Evolutionary conservation across 2,329 filamentous ascomycete genomes (phyloP).

Genomic region (Aspergillus sp.): DNA sequence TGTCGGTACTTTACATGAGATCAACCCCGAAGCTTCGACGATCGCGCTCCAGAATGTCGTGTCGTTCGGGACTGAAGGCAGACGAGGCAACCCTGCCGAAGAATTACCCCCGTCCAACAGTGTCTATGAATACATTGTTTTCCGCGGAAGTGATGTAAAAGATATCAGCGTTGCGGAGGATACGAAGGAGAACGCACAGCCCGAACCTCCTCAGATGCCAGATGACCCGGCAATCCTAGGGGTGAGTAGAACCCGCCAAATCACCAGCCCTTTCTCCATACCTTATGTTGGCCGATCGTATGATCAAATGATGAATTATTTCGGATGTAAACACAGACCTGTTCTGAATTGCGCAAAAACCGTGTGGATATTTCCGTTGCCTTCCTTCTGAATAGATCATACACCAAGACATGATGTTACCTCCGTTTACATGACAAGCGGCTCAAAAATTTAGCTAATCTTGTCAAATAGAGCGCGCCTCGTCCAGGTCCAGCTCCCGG

Average conservation of each 20-base stretch:
- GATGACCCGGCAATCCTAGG: slow-evolving; percentile 96
- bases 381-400: slow-evolving; percentile 88
- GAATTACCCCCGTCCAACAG: slow-evolving; percentile 82
- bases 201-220: slow-evolving; percentile 74
- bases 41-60: slow-evolving; percentile 96
- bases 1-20: slow-evolving; percentile 92
- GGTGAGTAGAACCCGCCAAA: slow-evolving; percentile 63
- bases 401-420: slow-evolving; percentile 12
- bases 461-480: slow-evolving; percentile 41
- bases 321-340: slow-evolving; percentile 89
- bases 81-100: slow-evolving; percentile 72
- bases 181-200: slow-evolving; percentile 69
- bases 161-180: slow-evolving; percentile 91
- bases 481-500: slow-evolving; percentile 34
- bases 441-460: slow-evolving; percentile 21
- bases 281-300: slow-evolving; percentile 15
- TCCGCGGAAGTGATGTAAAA: slow-evolving; percentile 97
- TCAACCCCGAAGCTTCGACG: slow-evolving; percentile 95
- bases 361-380: slow-evolving; percentile 99
- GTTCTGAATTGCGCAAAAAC: slow-evolving; percentile 84
- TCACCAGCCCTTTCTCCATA: background rate
- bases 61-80: slow-evolving; percentile 91
- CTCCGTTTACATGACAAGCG: slow-evolving; percentile 1
- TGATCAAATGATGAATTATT: slow-evolving; percentile 73
- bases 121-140: slow-evolving; percentile 98